Conservation (phyloP, 2,329 filamentous ascomycete species). For the Diaporthe batatas region DNA sequence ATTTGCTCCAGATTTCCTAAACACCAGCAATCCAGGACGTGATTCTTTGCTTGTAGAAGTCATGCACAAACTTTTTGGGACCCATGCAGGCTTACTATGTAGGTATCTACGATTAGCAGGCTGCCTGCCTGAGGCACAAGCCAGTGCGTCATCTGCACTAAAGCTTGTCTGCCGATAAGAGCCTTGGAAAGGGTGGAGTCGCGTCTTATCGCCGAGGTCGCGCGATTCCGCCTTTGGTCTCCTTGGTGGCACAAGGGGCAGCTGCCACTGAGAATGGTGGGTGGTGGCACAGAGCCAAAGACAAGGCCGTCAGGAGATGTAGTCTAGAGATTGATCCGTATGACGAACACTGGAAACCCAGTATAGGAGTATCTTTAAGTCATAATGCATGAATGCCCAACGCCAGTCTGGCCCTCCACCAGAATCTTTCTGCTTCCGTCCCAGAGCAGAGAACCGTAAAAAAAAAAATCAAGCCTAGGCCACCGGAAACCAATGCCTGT, state of each 20-base stretch:
- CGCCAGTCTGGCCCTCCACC: conserved; percentile 3
- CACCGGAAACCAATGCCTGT: conserved; percentile 17
- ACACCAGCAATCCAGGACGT: not conserved
- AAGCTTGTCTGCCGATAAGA: conserved; percentile 9
- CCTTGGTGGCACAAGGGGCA: not conserved
- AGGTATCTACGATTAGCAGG: not conserved
- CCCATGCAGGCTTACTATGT: not conserved
- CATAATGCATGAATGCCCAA: conserved; percentile 21
- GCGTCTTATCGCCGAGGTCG: conserved; percentile 31
- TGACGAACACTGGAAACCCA: conserved; percentile 3
- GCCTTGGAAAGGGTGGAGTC: conserved; percentile 20
- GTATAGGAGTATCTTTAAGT: conserved; percentile 14
- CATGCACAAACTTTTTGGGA: not conserved
- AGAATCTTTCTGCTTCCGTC: not conserved
- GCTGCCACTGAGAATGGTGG: not conserved
- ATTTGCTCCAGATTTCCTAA: not conserved
- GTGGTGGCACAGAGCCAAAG: too few species aligned
- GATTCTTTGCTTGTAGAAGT: not conserved
- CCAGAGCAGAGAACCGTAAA: not conserved
- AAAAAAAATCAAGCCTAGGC: conserved; percentile 25
- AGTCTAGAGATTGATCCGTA: not conserved
- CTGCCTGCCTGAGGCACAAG: conserved; percentile 32
- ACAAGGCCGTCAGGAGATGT: not conserved
- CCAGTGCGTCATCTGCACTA: conserved; percentile 24
- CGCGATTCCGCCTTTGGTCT: not conserved